Evolutionary conservation across 1,139 yeast genomes (phyloP).

Genomic region (Saccharomycopsis hybrid): DNA sequence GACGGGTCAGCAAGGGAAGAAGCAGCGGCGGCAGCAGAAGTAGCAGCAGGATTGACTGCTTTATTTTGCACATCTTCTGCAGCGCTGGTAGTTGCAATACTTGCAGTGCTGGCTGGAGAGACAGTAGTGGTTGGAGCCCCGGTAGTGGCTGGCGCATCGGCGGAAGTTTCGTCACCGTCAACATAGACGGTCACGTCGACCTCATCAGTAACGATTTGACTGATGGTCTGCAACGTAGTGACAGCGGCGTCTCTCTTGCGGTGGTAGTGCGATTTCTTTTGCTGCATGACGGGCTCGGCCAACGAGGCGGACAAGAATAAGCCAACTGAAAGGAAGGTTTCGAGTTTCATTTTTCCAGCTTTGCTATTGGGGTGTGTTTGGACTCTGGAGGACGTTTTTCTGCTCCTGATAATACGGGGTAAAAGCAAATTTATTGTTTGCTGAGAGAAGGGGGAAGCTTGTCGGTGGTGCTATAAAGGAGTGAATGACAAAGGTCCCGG

Average conservation of each 20-base stretch:
- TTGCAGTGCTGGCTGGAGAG: conserved; percentile 19
- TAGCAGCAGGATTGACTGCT: conserved; percentile 20
- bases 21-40: conserved; percentile 25
- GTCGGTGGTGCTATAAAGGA: no score
- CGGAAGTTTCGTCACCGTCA: conserved; percentile 13
- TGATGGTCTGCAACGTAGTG: conserved; percentile 5
- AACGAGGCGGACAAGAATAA: not conserved
- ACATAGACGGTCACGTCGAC: conserved; percentile 18
- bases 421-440: not conserved
- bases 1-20: conserved; percentile 24
- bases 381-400: no score
- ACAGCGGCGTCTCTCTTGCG: conserved; percentile 8
- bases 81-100: not conserved
- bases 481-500: no score
- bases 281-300: conserved; percentile 3
- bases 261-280: not conserved
- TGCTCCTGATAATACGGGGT: no score
- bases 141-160: conserved; percentile 11
- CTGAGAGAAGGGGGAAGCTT: no score
- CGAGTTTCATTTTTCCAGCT: conserved; percentile 1
- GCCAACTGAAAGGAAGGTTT: not conserved
- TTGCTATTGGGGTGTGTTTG: no score
- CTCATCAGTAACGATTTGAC: conserved; percentile 12
- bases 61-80: no score
- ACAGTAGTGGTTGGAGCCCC: conserved; percentile 6